A percentile compares a stretch with the other conserved stretches of the same genome.
These are phyloP conservation scores for Talaromyces sp. DNA, from an alignment of 2,329 filamentous ascomycete species.

Conservation along the genomic window DNA sequence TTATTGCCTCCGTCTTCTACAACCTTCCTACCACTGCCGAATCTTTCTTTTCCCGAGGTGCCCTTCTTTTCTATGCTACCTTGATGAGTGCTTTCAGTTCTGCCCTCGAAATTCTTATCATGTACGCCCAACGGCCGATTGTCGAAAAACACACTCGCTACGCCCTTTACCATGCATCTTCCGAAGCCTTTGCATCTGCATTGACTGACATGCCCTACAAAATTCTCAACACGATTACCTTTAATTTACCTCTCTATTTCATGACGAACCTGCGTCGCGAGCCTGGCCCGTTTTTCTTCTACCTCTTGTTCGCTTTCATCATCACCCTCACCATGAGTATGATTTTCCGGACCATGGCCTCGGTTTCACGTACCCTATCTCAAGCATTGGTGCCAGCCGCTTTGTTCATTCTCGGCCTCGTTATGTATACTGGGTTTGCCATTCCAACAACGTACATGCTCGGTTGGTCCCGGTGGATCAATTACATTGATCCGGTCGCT, in stretches of 20 bases:
- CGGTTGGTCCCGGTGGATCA: constrained; percentile 77
- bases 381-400: constrained; percentile 55
- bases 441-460: constrained; percentile 59
- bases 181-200: constrained; percentile 85
- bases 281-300: constrained; percentile 78
- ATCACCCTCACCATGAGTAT: constrained; percentile 77
- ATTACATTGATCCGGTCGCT: constrained; percentile 72
- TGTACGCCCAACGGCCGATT: constrained; percentile 85
- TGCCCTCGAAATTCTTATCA: constrained; percentile 76
- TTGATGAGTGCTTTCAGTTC: constrained; percentile 80
- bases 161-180: constrained; percentile 82
- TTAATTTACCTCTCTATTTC: constrained; percentile 81
- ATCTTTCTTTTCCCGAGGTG: constrained; percentile 75
- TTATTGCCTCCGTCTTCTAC: constrained; percentile 78
- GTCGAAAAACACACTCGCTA: constrained; percentile 87
- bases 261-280: constrained; percentile 75
- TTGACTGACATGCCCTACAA: constrained; percentile 82
- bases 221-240: constrained; percentile 65
- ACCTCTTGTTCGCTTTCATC: constrained; percentile 69
- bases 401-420: constrained; percentile 41
- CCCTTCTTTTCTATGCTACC: constrained; percentile 81
- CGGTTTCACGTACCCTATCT: constrained; percentile 63
- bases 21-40: constrained; percentile 61
- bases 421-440: constrained; percentile 49
- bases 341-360: constrained; percentile 79